phyloP scores from a whole-genome alignment of 2,329 filamentous ascomycete genomes.

The Hypoxylon sp. region DNA sequence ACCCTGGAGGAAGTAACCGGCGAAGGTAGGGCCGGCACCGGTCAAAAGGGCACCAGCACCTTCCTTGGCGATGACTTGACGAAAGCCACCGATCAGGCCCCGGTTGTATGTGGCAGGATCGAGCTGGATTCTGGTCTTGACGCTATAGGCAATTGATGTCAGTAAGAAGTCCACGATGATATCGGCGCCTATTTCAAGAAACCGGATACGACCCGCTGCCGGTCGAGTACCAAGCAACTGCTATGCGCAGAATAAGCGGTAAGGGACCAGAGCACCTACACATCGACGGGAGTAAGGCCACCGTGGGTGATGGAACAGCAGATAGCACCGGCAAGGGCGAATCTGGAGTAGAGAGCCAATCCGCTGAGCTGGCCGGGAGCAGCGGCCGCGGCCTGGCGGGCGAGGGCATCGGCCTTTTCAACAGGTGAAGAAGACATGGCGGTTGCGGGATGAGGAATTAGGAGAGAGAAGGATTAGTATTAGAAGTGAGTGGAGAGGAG shows the following conservation, averaged over 20 bases:
- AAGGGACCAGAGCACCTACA: constrained; percentile 74
- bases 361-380: constrained; percentile 46
- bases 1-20: constrained; percentile 83
- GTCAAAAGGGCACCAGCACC: constrained; percentile 79
- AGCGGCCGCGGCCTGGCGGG: constrained; percentile 41
- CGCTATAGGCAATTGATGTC: constrained; percentile 58
- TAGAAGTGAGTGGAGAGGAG: constrained; percentile 46
- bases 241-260: constrained; percentile 9
- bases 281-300: constrained; percentile 96
- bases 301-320: constrained; percentile 99
- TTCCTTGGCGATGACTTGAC: constrained; percentile 76
- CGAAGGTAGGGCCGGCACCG: constrained; percentile 77
- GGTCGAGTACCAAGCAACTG: background rate
- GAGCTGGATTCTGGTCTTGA: constrained; percentile 84
- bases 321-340: constrained; percentile 96
- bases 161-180: constrained; percentile 22
- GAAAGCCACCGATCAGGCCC: constrained; percentile 79
- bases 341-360: constrained; percentile 83
- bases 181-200: background rate
- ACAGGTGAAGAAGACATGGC: constrained; percentile 44
- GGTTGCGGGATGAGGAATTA: constrained; percentile 19
- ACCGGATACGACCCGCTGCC: background rate
- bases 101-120: constrained; percentile 80
- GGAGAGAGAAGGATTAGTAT: constrained; percentile 22
- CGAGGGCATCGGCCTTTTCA: constrained; percentile 43